Evolutionary conservation across 1,139 yeast genomes (phyloP).

Genomic region (Saccharomyces pastorianus): DNA sequence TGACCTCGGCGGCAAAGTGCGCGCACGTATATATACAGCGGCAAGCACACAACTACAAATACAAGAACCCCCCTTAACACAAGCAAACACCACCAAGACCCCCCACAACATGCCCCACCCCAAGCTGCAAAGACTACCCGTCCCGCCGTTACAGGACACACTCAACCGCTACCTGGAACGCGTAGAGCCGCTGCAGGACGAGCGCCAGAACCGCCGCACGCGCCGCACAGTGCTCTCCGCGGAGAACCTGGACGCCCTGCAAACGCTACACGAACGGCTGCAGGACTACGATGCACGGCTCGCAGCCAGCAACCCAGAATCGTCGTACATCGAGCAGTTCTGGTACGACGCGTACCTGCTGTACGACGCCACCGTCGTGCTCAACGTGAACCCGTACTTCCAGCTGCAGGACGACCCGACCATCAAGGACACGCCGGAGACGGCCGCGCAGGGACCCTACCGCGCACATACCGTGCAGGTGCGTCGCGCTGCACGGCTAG

Average conservation of each 20-base stretch:
- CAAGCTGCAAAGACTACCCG: conserved; percentile 42
- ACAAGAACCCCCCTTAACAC: neutral
- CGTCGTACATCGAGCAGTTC: conserved; percentile 82
- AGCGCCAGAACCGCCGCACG: conserved; percentile 55
- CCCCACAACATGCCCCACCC: neutral
- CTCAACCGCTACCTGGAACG: conserved; percentile 55
- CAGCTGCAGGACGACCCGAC: conserved; percentile 83
- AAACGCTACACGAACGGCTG: conserved; percentile 8
- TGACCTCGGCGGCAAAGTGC: no score
- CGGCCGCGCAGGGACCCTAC: conserved; percentile 6
- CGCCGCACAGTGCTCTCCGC: conserved; percentile 49
- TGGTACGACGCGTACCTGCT: conserved; percentile 84
- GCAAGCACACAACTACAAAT: no score
- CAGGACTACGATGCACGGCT: conserved; percentile 47
- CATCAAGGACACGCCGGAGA: conserved; percentile 40
- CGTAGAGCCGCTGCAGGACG: conserved; percentile 67
- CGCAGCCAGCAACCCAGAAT: conserved; percentile 47
- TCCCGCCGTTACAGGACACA: conserved; percentile 61
- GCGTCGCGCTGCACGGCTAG: conserved; percentile 68
- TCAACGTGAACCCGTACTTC: conserved; percentile 79
- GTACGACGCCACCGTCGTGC: conserved; percentile 79
- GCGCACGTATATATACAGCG: no score
- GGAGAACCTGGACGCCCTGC: conserved; percentile 44
- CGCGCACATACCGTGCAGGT: conserved; percentile 41
- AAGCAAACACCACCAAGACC: neutral